A percentile compares a stretch with the other conserved stretches of the same genome.
phyloP scores from a whole-genome alignment of 148 eudicot genomes.

The Cornus suecica region DNA sequence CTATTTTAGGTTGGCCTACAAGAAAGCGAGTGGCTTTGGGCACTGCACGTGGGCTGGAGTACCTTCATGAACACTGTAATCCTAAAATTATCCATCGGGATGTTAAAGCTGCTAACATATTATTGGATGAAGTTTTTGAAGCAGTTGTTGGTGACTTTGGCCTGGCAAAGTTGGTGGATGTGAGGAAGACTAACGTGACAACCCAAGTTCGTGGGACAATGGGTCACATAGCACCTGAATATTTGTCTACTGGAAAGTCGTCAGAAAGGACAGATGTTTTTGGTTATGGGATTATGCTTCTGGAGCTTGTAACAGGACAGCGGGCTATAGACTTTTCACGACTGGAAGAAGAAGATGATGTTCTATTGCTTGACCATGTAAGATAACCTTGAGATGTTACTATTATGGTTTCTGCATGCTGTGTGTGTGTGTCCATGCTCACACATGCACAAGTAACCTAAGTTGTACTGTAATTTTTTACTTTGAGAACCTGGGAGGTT shows the following conservation, averaged over 20 bases:
- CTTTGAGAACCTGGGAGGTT: background rate
- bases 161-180: constrained; percentile 54
- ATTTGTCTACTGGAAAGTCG: constrained; percentile 57
- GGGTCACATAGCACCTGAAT: constrained; percentile 67
- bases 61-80: constrained; percentile 60
- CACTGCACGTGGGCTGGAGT: constrained; percentile 58
- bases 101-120: constrained; percentile 58
- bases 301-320: constrained; percentile 57
- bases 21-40: constrained; percentile 50
- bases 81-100: constrained; percentile 58
- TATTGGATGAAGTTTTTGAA: constrained; percentile 53
- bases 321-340: constrained; percentile 59
- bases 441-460: background rate
- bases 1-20: constrained; percentile 49
- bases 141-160: constrained; percentile 66
- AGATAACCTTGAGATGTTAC: constrained; percentile 12
- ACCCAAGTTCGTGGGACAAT: constrained; percentile 66
- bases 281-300: constrained; percentile 58
- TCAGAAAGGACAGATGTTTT: constrained; percentile 54
- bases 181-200: constrained; percentile 49
- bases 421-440: no score
- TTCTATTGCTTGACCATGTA: constrained; percentile 60
- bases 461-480: background rate
- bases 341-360: constrained; percentile 59
- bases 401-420: background rate